Percentiles rank a stretch among this genome's conserved stretches.
These are phyloP conservation scores for Termitomyces sp. DNA, from an alignment of 768 basidiomycete species.

Conservation along the genomic window DNA sequence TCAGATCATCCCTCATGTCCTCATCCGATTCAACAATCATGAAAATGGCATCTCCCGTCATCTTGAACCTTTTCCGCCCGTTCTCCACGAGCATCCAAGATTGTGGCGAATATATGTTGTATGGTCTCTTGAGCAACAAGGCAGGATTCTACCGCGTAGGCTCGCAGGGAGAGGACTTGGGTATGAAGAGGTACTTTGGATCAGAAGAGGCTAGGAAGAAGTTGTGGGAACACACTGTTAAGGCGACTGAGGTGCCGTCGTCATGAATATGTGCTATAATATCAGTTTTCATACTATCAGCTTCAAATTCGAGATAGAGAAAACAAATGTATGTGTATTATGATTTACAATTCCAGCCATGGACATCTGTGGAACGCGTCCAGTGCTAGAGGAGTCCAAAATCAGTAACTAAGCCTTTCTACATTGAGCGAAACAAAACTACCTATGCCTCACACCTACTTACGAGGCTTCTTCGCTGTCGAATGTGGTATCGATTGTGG, in stretches of 20 bases:
- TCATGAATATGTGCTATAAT: too few species aligned
- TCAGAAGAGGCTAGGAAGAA: constrained; percentile 28
- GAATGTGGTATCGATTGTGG: too few species aligned
- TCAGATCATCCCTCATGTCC: constrained; percentile 25
- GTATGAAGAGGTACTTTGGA: constrained; percentile 27
- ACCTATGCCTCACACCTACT: too few species aligned
- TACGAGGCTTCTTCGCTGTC: too few species aligned
- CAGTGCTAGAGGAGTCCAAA: too few species aligned
- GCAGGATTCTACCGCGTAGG: constrained; percentile 26
- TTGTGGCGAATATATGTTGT: constrained; percentile 27
- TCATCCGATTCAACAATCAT: constrained; percentile 21
- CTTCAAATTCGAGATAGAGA: too few species aligned
- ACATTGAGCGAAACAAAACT: too few species aligned
- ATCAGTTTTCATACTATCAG: too few species aligned
- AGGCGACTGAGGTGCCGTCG: constrained; percentile 11
- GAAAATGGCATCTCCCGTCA: constrained; percentile 13
- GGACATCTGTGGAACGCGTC: too few species aligned
- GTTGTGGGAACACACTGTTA: constrained; percentile 29
- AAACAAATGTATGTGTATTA: too few species aligned
- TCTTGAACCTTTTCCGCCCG: constrained; percentile 14
- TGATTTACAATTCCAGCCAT: too few species aligned
- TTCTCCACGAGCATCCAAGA: constrained; percentile 8
- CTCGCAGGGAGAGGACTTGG: constrained; percentile 25
- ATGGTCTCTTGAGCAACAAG: constrained; percentile 20
- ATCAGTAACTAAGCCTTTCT: too few species aligned